Evolutionary conservation across 2,329 filamentous ascomycete species (phyloP), one percentile per base, ranked within the genome.

Genomic region (Microsporum ferrugineum): DNA sequence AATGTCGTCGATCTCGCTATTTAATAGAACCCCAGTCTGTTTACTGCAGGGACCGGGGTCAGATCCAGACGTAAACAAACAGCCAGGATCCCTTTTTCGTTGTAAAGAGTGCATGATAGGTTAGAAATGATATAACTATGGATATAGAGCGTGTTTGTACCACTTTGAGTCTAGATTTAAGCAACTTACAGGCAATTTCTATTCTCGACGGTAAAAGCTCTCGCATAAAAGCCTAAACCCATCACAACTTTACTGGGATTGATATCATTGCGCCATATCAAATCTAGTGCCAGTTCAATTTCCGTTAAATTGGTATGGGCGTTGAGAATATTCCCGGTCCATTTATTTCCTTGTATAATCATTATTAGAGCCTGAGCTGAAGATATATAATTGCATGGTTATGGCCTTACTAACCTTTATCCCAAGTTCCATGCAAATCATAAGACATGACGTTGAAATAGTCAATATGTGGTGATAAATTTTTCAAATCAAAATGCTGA

Each of bases 211-310:
- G 75, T 80, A 55, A 76, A 80, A 0, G 74, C 72, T 2, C 78
- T 70, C 0, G 76, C 77, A 57, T 81, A 81, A 45, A 71, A 72
- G 1, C 77, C 76, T 0, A 80, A 60, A 0, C 79, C 79, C 0
- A 82, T 65, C 60, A 78, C 78, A 39, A 81, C 66, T 63, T 80
- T 78, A 2, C 58, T 51, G 0, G 75, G 71, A 47, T 75, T 63
- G 0, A 81, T 59, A 0, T 70, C 69, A 38, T 71, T 74, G 58
- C 71, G 76, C 76, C 76, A 80, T 0, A 81, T 61, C 0, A 75
- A 74, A 0, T 72, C 43, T 0, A 75, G 69, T 2, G 71, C 67
- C 2, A 70, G 70, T 1, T 64, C 60, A n/a, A 80, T 78, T 45
- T 80, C 77, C 0, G 66, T 66, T 1, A 80, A 70, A 49, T 79